Percentiles rank a stretch among this genome's conserved stretches.
phyloP scores from a whole-genome alignment of 257 asterid species.

The Rubia yunnanensis region DNA sequence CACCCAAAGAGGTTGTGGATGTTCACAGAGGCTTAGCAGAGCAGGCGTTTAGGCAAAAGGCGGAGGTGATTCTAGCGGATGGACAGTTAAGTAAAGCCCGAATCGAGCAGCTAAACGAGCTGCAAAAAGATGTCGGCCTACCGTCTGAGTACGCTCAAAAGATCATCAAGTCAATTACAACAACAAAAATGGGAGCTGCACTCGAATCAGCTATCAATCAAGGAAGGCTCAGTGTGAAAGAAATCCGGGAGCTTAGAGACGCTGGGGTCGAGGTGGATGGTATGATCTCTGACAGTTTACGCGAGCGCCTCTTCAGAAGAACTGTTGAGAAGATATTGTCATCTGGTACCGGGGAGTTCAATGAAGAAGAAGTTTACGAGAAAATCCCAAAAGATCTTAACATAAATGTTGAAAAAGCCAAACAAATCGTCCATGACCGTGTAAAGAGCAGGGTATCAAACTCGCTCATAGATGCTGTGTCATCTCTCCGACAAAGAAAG shows the following conservation, averaged over 20 bases:
- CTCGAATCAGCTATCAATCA: slow-evolving; percentile 84
- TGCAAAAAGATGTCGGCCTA: slow-evolving; percentile 78
- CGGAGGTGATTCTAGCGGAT: slow-evolving; percentile 90
- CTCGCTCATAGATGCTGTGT: slow-evolving; percentile 82
- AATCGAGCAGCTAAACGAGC: slow-evolving; percentile 62
- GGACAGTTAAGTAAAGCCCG: slow-evolving; percentile 77
- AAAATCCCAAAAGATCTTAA: slow-evolving; percentile 80
- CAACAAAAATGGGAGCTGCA: slow-evolving; percentile 72
- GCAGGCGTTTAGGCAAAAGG: slow-evolving; percentile 82
- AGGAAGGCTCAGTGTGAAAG: slow-evolving; percentile 90
- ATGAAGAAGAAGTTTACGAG: slow-evolving; percentile 69
- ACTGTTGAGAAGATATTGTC: slow-evolving; percentile 66
- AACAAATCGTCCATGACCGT: slow-evolving; percentile 53
- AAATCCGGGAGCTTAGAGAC: slow-evolving; percentile 74
- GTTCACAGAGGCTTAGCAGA: slow-evolving; percentile 88
- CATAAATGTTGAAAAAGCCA: slow-evolving; percentile 58
- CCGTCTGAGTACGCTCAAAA: slow-evolving; percentile 77
- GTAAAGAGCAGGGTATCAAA: slow-evolving; percentile 65
- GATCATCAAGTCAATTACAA: slow-evolving; percentile 68
- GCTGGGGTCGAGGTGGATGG: slow-evolving; percentile 69
- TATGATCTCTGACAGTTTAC: slow-evolving; percentile 70
- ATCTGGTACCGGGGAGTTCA: slow-evolving; percentile 94
- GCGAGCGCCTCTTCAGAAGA: slow-evolving; percentile 80
- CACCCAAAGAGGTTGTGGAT: slow-evolving; percentile 63
- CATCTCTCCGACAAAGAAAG: slow-evolving; percentile 78